Conservation (phyloP, 495 filamentous ascomycete species). For the Lindgomyces ingoldianus region DNA sequence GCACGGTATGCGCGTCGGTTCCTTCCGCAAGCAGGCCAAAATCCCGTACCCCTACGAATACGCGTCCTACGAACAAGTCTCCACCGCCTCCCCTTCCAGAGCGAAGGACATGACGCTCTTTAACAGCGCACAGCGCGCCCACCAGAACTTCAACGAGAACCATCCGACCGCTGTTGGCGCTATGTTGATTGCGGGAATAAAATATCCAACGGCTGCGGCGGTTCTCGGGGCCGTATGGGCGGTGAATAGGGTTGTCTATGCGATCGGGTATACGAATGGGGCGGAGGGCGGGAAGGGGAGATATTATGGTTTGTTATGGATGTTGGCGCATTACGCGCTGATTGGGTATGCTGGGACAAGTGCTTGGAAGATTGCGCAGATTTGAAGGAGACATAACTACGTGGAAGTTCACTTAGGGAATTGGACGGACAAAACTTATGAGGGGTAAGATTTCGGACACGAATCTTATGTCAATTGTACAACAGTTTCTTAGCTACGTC, state of each 20-base stretch:
- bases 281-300: conserved; percentile 33
- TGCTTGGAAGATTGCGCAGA: conserved; percentile 15
- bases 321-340: conserved; percentile 39
- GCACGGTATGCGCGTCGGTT: conserved; percentile 40
- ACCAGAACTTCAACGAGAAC: conserved; percentile 50
- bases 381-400: neutral
- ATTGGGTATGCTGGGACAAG: conserved; percentile 35
- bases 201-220: conserved; percentile 38
- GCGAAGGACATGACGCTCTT: conserved; percentile 44
- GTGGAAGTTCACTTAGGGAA: neutral
- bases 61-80: conserved; percentile 40
- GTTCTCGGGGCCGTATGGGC: conserved; percentile 40
- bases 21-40: conserved; percentile 45
- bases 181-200: conserved; percentile 45
- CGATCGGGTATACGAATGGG: conserved; percentile 44
- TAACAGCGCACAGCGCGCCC: conserved; percentile 50
- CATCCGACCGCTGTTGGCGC: conserved; percentile 31
- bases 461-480: no score
- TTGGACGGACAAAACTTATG: no score
- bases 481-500: no score
- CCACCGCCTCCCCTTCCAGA: conserved; percentile 27
- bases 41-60: conserved; percentile 45
- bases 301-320: conserved; percentile 32
- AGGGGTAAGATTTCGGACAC: no score
- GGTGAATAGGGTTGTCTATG: conserved; percentile 43